These are phyloP conservation scores for Apiospora koreana DNA, from an alignment of 2,329 filamentous ascomycete species.

Conservation along the genomic window DNA sequence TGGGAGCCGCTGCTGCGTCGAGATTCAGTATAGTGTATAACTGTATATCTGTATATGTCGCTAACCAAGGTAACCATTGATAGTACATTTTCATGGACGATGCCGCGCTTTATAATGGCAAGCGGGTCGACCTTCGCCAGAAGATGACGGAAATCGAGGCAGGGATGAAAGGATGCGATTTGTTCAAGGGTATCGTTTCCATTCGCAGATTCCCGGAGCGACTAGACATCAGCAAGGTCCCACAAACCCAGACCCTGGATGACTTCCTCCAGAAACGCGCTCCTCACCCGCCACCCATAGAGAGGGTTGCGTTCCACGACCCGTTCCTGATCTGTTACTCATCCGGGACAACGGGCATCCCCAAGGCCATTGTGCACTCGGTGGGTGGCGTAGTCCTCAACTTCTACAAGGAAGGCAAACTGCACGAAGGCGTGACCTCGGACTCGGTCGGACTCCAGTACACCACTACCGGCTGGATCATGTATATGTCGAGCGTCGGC, in stretches of 20 bases:
- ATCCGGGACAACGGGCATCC: constrained; percentile 78
- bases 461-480: constrained; percentile 82
- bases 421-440: constrained; percentile 46
- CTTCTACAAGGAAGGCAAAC: constrained; percentile 56
- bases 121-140: constrained; percentile 66
- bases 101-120: constrained; percentile 76
- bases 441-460: constrained; percentile 53
- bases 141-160: constrained; percentile 70
- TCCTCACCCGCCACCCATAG: constrained; percentile 49
- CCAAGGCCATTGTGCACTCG: constrained; percentile 84
- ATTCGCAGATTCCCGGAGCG: constrained; percentile 66
- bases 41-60: neutral
- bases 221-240: constrained; percentile 57
- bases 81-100: constrained; percentile 83
- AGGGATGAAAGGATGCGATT: constrained; percentile 60
- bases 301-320: constrained; percentile 67
- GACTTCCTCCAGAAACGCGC: constrained; percentile 42
- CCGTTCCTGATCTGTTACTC: constrained; percentile 79
- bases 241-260: constrained; percentile 45
- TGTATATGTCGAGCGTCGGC: constrained; percentile 70
- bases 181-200: constrained; percentile 65
- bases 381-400: constrained; percentile 64
- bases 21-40: no score
- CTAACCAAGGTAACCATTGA: neutral
- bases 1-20: no score